A percentile compares a stretch with the other conserved stretches of the same genome.
phyloP scores from a whole-genome alignment of 2,329 filamentous ascomycete genomes.

The Botrytis sinoallii region DNA sequence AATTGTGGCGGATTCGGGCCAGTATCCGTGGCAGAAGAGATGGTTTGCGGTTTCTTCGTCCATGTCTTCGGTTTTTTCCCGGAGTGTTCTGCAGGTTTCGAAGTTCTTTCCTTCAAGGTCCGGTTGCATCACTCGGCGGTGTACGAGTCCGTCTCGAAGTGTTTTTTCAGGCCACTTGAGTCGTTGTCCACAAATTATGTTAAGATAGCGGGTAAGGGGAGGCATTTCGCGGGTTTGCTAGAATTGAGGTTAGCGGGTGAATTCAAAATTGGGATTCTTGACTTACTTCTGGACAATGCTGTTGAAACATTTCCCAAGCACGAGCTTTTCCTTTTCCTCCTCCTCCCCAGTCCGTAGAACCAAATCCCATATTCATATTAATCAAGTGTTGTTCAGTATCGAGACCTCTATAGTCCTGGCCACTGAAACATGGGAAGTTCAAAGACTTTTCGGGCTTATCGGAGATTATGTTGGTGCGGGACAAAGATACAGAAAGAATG shows the following conservation, averaged over 20 bases:
- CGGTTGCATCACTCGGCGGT: background rate
- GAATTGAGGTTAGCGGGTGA: background rate
- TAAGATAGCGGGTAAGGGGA: constrained; percentile 9
- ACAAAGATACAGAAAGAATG: background rate
- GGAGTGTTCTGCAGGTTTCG: background rate
- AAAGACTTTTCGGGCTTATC: background rate
- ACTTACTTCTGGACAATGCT: constrained; percentile 11
- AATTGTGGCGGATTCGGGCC: background rate
- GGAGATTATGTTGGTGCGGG: background rate
- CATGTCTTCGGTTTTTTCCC: background rate
- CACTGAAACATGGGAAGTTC: constrained; percentile 10
- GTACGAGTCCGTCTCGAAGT: background rate
- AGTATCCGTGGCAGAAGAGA: background rate
- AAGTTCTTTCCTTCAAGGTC: background rate
- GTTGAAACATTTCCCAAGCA: background rate
- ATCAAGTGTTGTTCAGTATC: background rate
- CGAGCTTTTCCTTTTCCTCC: background rate
- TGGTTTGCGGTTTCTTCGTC: background rate
- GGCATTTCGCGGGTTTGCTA: background rate
- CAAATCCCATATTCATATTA: constrained; percentile 1
- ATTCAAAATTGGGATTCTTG: too few species aligned
- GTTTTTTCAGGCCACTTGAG: background rate
- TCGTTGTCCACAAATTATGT: background rate
- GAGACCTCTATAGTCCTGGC: background rate
- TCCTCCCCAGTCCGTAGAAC: constrained; percentile 2